These are phyloP conservation scores for Scedosporium dehoogii DNA, from an alignment of 2,329 filamentous ascomycete species.

Conservation along the genomic window DNA sequence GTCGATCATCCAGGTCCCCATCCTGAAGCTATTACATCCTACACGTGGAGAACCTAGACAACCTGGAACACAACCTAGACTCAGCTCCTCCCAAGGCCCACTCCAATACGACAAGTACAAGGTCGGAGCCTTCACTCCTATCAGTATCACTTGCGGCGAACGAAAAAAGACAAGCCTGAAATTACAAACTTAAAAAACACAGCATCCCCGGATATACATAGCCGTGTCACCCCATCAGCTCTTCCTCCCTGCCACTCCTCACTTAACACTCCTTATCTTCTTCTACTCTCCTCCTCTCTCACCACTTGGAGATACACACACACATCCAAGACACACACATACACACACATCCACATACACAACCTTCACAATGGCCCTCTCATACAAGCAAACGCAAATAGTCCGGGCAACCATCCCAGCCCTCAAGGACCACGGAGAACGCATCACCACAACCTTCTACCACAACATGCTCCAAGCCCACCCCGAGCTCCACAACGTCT, in stretches of 20 bases:
- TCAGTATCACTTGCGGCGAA: background rate
- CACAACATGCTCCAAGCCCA: conserved; percentile 54
- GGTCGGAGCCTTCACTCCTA: background rate
- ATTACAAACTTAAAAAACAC: no score
- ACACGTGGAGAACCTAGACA: background rate
- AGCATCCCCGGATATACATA: no score
- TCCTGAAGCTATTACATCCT: no score
- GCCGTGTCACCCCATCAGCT: no score
- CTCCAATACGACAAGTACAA: background rate
- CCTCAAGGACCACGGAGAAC: conserved; percentile 55
- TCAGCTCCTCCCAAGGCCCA: background rate
- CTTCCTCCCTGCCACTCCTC: no score
- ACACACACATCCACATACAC: background rate
- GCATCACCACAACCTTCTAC: conserved; percentile 66
- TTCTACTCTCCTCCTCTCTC: no score
- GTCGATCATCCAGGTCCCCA: no score
- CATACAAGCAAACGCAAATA: conserved; percentile 47
- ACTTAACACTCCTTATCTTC: no score
- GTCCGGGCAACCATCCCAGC: conserved; percentile 64
- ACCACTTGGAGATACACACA: no score
- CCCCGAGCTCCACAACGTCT: conserved; percentile 58
- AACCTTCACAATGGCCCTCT: conserved; percentile 28
- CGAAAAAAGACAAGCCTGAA: background rate
- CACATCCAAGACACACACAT: no score
- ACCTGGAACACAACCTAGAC: background rate